These are phyloP conservation scores for Agrocybe praecox DNA, from an alignment of 768 basidiomycete species.

Conservation along the genomic window DNA sequence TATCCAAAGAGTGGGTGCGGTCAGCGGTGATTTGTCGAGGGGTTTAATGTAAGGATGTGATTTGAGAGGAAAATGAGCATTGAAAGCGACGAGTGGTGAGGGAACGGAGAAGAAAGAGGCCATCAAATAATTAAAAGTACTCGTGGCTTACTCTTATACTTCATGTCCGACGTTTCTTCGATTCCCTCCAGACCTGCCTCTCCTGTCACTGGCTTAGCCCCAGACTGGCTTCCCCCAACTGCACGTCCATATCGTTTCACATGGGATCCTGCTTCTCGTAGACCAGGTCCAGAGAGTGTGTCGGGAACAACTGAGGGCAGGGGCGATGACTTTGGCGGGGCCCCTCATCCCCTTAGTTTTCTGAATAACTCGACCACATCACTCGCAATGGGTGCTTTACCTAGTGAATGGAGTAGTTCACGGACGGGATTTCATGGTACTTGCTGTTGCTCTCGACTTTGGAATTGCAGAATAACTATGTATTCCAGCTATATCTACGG, in stretches of 20 bases:
- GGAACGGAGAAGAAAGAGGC: conserved; percentile 26
- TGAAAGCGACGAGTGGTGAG: conserved; percentile 47
- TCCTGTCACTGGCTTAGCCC: conserved; percentile 44
- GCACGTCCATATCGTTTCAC: conserved; percentile 72
- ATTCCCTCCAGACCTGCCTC: conserved; percentile 60
- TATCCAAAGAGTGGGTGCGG: conserved; percentile 65
- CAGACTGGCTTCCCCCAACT: conserved; percentile 36
- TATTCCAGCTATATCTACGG: conserved; percentile 83
- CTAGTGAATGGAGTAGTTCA: conserved; percentile 77
- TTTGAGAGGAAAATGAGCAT: conserved; percentile 62
- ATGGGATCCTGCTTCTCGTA: conserved; percentile 66
- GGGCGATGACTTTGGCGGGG: conserved; percentile 62
- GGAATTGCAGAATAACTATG: neutral
- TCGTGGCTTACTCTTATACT: neutral
- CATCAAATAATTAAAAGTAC: conserved; percentile 21
- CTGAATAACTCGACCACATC: conserved; percentile 52
- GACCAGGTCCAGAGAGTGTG: conserved; percentile 69
- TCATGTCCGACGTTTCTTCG: conserved; percentile 52
- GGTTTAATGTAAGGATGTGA: conserved; percentile 45
- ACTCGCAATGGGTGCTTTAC: conserved; percentile 50
- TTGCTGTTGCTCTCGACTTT: conserved; percentile 14
- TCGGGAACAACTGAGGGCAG: conserved; percentile 74
- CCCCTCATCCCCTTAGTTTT: conserved; percentile 47
- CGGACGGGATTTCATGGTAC: conserved; percentile 89
- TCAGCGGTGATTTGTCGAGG: conserved; percentile 23